Evolutionary conservation across 768 basidiomycete species (phyloP), one percentile per base, ranked within the genome.

Genomic region (Paxillus involutus): DNA sequence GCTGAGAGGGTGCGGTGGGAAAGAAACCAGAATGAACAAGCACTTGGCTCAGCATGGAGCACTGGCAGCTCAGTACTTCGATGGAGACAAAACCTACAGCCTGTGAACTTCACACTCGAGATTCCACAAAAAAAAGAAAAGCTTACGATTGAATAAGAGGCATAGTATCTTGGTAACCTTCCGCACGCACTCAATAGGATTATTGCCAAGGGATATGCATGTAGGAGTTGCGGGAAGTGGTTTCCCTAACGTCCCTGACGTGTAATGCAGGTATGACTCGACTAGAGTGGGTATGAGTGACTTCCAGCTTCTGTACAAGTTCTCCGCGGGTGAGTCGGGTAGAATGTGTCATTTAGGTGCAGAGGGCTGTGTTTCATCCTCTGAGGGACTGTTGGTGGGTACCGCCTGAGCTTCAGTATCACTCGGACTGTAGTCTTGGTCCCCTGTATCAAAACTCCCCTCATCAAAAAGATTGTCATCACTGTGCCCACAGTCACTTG

Each of bases 11-110:
- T 56, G 39, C 65, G 6, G 24, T 69, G 1, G 73, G 74, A 44
- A 75, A 77, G 3, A 74, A 50, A 2, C 75, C 68, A 45, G 67
- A 49, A 6, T 51, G 30, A 4, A 75, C 55, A 2, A 75, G 70
- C 1, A 62, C 55, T 19, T 68, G 58, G 6, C 6, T 29, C 2
- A 42, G 40, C 12, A 29, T 50, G 1, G 17, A 21, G 24, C 50
- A 51, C 36, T 21, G 3, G 32, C 50, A 51, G 39, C 50, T 44
- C 2, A 35, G 21, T 3, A 51, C 43, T 35, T 51, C 16, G 13
- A 51, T 10, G 6, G 32, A 13, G 6, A 6, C 33, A 8, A 50
- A 50, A 33, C 42, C 49, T 50, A 30, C 7, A 16, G 39, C 39
- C 26, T 7, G 39, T 39, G 11, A 17, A 36, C 1, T 8, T 49